Evolutionary conservation across 805 yeast species (phyloP).

Genomic region (Monosporozyma servazzii): DNA sequence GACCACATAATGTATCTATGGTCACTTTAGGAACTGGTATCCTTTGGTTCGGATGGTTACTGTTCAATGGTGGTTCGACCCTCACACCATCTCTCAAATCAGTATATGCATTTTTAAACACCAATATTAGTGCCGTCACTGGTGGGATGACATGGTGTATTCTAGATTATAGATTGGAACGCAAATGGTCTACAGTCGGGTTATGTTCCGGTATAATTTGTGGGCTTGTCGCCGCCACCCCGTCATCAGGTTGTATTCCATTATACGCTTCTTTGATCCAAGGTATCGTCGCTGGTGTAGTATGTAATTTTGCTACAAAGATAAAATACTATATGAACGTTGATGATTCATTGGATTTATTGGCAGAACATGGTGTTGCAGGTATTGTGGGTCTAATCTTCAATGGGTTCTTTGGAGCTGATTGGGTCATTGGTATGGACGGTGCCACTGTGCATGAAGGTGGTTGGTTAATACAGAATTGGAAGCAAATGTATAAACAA

Average conservation of each 20-base stretch:
- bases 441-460: constrained; percentile 77
- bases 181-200: constrained; percentile 91
- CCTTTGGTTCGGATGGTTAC: constrained; percentile 93
- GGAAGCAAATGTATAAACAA: constrained; percentile 86
- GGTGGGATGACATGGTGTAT: constrained; percentile 91
- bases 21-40: constrained; percentile 81
- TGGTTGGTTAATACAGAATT: constrained; percentile 88
- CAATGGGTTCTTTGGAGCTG: constrained; percentile 80
- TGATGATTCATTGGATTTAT: constrained; percentile 88
- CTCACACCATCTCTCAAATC: constrained; percentile 75
- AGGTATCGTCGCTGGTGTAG: constrained; percentile 71
- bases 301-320: constrained; percentile 86
- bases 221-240: constrained; percentile 95
- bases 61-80: constrained; percentile 89
- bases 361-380: constrained; percentile 98
- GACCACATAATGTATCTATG: constrained; percentile 92
- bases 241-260: constrained; percentile 85
- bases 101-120: constrained; percentile 83
- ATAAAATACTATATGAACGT: constrained; percentile 71
- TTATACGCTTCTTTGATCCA: constrained; percentile 83
- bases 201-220: constrained; percentile 92
- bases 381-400: constrained; percentile 86
- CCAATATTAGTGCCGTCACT: constrained; percentile 80
- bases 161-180: constrained; percentile 78
- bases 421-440: constrained; percentile 85